These are phyloP conservation scores for Serendipita indica DNA, from an alignment of 768 basidiomycete genomes.

Conservation along the genomic window DNA sequence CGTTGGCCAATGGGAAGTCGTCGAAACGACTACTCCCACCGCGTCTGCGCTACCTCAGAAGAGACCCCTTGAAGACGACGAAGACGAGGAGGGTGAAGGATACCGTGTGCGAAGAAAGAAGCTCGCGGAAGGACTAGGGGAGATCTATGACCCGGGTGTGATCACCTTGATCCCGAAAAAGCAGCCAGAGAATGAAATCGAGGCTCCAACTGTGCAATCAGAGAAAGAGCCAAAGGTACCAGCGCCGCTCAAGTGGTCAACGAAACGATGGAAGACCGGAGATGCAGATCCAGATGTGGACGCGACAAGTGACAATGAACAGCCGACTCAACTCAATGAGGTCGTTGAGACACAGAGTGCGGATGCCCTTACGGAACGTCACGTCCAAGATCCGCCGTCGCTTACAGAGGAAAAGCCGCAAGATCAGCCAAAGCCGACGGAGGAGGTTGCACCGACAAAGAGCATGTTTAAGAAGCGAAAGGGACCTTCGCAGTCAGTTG, in stretches of 20 bases:
- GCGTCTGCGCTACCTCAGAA: constrained; percentile 12
- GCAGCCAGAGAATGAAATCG: constrained; percentile 36
- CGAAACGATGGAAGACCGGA: constrained; percentile 1
- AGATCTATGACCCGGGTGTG: constrained; percentile 67
- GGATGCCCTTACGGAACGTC: not conserved
- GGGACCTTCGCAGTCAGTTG: not conserved
- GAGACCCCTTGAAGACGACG: constrained; percentile 10
- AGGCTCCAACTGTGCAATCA: constrained; percentile 8
- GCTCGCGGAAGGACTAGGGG: constrained; percentile 44
- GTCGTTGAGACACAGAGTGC: not conserved
- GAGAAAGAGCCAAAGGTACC: not conserved
- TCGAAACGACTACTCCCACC: constrained; percentile 26
- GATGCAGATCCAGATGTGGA: not conserved
- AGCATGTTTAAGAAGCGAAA: constrained; percentile 8
- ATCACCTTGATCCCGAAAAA: constrained; percentile 43
- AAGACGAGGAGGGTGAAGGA: constrained; percentile 16
- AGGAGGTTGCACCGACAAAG: not conserved
- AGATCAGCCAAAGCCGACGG: not conserved
- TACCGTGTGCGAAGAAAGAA: constrained; percentile 61
- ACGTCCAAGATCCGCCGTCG: not conserved
- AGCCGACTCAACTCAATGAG: not conserved
- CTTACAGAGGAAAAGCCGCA: not conserved
- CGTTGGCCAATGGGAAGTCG: constrained; percentile 22
- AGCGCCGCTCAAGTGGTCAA: not conserved
- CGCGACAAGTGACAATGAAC: not conserved